Evolutionary conservation across 768 basidiomycete species (phyloP).

Genomic region (Phaeotremella skinneri): DNA sequence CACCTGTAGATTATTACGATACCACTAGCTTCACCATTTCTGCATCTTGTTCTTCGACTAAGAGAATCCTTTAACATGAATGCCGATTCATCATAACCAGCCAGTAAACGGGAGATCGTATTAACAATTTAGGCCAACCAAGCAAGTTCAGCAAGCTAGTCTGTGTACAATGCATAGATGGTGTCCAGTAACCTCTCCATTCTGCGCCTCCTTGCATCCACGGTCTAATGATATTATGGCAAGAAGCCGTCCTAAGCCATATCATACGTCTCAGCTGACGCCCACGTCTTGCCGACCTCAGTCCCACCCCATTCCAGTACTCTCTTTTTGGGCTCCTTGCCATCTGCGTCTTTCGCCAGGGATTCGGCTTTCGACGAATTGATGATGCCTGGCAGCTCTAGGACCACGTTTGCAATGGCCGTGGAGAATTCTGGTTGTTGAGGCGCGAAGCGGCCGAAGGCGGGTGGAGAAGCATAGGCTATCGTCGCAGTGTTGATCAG

Average conservation of each 20-base stretch:
- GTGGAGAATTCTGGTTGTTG: constrained; percentile 54
- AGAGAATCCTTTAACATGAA: too few relatives aligned
- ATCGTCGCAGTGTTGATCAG: constrained; percentile 68
- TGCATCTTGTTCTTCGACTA: too few relatives aligned
- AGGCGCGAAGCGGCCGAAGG: constrained; percentile 63
- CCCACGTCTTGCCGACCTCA: constrained; percentile 13
- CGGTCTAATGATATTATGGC: too few relatives aligned
- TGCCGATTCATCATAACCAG: too few relatives aligned
- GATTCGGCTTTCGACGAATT: constrained; percentile 10
- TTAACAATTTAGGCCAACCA: too few relatives aligned
- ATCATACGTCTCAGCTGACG: constrained; percentile 19
- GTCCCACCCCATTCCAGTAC: constrained; percentile 23
- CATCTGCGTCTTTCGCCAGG: neutral
- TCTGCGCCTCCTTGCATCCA: too few relatives aligned
- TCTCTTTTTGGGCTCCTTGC: neutral
- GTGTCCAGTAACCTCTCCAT: too few relatives aligned
- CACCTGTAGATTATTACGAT: neutral
- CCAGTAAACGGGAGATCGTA: too few relatives aligned
- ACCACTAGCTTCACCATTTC: neutral
- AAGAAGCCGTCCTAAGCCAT: neutral
- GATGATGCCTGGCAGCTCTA: constrained; percentile 24
- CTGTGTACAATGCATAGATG: too few relatives aligned
- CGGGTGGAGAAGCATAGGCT: constrained; percentile 59
- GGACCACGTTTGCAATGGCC: constrained; percentile 32
- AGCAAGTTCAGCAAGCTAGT: too few relatives aligned